phyloP scores from a whole-genome alignment of 2,329 filamentous ascomycete genomes.

The Westerdykella aurantiaca region DNA sequence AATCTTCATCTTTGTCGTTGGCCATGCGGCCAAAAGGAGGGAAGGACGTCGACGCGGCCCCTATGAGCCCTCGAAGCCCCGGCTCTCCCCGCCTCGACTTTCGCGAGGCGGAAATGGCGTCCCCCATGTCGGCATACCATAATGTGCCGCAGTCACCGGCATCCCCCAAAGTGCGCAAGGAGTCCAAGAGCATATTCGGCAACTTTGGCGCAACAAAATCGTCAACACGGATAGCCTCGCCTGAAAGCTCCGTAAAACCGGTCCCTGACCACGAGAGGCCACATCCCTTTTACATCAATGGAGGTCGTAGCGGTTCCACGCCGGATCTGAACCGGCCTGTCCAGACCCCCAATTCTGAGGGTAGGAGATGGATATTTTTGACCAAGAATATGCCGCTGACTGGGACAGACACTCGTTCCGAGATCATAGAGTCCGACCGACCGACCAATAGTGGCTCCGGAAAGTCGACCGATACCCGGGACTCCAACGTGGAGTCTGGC shows the following conservation, averaged over 20 bases:
- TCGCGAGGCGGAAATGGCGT: conserved; percentile 19
- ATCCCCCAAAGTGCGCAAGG: conserved; percentile 34
- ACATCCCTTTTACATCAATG: conserved; percentile 34
- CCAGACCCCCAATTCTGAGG: conserved; percentile 34
- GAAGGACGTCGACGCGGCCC: conserved; percentile 23
- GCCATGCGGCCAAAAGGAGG: conserved; percentile 29
- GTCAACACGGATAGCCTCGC: conserved; percentile 37
- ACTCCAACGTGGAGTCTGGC: conserved; percentile 6
- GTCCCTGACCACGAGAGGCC: conserved; percentile 30
- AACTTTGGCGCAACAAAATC: conserved; percentile 46
- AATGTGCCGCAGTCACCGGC: conserved; percentile 29
- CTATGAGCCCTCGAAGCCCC: conserved; percentile 33
- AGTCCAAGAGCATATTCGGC: conserved; percentile 42
- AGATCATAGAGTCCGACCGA: conserved; percentile 24
- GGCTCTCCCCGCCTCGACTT: conserved; percentile 21
- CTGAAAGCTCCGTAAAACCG: conserved; percentile 32
- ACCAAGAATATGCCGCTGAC: conserved; percentile 9
- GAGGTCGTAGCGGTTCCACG: conserved; percentile 43
- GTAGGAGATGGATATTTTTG: conserved; percentile 11
- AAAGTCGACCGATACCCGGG: conserved; percentile 22
- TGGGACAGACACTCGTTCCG: conserved; percentile 27
- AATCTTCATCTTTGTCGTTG: conserved; percentile 34
- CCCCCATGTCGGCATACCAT: conserved; percentile 28
- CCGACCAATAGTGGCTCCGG: conserved; percentile 21
- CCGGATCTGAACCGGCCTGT: conserved; percentile 41